Evolutionary conservation across 176 grass and related monocot genomes (phyloP), one percentile per base, ranked within the genome.

Genomic region (Zizania latifolia): DNA sequence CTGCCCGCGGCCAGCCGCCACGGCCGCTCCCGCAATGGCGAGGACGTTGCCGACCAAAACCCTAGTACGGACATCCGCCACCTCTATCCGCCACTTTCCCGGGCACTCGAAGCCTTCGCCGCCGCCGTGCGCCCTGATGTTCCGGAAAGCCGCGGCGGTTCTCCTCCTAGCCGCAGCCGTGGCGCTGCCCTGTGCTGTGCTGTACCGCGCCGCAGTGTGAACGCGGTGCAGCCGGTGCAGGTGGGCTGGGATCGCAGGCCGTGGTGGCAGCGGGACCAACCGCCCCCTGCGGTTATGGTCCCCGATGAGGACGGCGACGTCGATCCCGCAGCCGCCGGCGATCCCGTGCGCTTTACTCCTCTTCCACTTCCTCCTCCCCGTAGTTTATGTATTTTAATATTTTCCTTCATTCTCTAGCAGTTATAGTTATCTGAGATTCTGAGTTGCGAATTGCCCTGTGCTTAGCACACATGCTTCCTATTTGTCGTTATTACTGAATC

Each of bases 151-250:
- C 24, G 54, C 76, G 46, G 27, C 57, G 54, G 43, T 16, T 44
- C 45, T 86, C 57, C 88, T 83, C 44, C 62, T 86, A 37, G 63
- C 50, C 14, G 79, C 79, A 28, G 75, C 80, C 32, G 70, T 83
- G 44, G 70, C 70, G 44, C 62, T 86, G 34, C 84, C 75, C 62
- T 86, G 75, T 65, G 83, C 79, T 37, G 64, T 90, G 60, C 62
- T 90, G 31, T 80, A 86, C 79, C 38, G 79, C n/a, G 75, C 79
- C 55, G 63, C 76, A 19, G n/a, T 74, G 9, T 21, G 46, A 38
- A 28, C 5, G 0, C 33, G 8, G 5, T n/a, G 12, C 21, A 1
- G 11, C 50, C 29, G n/a, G 21, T 27, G 32, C 24, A 75, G 23
- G 0, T 56, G 19, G 23, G 19, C 16, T 39, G 36, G 67, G 37